A percentile compares a stretch with the other conserved stretches of the same genome.
These are phyloP conservation scores for Candida xyloterini DNA, from an alignment of 805 yeast species.

Conservation along the genomic window DNA sequence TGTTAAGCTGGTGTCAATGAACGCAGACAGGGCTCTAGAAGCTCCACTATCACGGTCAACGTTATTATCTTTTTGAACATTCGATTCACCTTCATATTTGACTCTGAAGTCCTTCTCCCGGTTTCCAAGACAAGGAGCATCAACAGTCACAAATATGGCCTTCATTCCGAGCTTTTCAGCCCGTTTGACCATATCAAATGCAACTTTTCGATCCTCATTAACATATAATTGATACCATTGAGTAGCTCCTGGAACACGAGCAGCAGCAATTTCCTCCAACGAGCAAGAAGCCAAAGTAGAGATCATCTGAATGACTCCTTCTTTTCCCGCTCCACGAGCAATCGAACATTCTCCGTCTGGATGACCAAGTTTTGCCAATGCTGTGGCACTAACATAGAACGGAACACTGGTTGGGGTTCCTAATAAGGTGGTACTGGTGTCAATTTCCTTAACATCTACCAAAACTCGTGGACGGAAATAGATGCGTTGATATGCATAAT, in stretches of 20 bases:
- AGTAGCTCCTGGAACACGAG: constrained; percentile 60
- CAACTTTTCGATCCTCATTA: constrained; percentile 66
- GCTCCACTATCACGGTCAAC: constrained; percentile 79
- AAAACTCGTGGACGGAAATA: constrained; percentile 83
- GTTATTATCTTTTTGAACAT: constrained; percentile 40
- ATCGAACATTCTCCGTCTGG: constrained; percentile 89
- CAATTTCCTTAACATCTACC: constrained; percentile 76
- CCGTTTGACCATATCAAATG: constrained; percentile 58
- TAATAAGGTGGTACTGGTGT: constrained; percentile 66
- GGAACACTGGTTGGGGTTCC: constrained; percentile 74
- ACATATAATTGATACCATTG: constrained; percentile 92
- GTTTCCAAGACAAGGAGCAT: constrained; percentile 88
- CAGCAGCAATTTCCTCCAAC: constrained; percentile 78
- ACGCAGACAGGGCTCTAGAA: constrained; percentile 79
- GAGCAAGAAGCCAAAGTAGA: constrained; percentile 90
- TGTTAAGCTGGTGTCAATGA: constrained; percentile 66
- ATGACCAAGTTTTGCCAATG: constrained; percentile 87
- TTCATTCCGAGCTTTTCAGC: constrained; percentile 74
- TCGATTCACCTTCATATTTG: constrained; percentile 40
- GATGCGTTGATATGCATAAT: constrained; percentile 80
- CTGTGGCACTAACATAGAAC: constrained; percentile 89
- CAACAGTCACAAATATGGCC: constrained; percentile 86
- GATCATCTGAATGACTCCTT: constrained; percentile 80
- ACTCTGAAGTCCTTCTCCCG: constrained; percentile 61
- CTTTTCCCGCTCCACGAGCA: constrained; percentile 76